Conservation (phyloP, 139 green algal genomes). For the Chlorella sp. region DNA sequence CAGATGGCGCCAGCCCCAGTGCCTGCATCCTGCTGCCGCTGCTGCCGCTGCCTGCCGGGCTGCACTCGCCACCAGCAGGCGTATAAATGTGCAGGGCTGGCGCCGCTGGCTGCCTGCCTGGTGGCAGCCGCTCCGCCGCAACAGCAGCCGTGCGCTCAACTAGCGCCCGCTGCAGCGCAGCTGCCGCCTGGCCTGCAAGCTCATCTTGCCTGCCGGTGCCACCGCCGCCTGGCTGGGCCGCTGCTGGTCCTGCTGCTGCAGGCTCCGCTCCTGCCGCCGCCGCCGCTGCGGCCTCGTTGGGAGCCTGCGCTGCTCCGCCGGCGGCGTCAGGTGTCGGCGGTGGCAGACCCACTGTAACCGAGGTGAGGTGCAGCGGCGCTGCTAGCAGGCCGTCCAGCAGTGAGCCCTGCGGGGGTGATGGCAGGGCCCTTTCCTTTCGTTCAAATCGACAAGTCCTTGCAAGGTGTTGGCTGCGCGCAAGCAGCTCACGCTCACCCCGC, state of each 20-base stretch:
- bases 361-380: slow-evolving; percentile 65
- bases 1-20: background rate
- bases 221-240: no score
- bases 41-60: background rate
- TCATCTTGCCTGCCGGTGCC: background rate
- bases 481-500: no score
- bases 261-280: background rate
- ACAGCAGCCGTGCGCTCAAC: slow-evolving; percentile 1
- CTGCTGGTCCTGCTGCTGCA: background rate
- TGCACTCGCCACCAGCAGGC: background rate
- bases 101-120: background rate
- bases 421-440: background rate
- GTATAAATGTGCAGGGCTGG: background rate
- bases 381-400: slow-evolving; percentile 71
- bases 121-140: background rate
- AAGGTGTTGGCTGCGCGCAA: background rate
- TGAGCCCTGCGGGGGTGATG: slow-evolving; percentile 48
- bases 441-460: background rate
- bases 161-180: slow-evolving; percentile 20
- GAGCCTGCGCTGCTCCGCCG: background rate
- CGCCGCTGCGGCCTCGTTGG: background rate
- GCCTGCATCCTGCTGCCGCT: background rate
- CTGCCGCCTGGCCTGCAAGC: background rate
- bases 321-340: background rate
- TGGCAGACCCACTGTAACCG: slow-evolving; percentile 51